phyloP scores from a whole-genome alignment of 1,284 basidiomycete species.

The Cutaneotrichosporon mucoides region DNA sequence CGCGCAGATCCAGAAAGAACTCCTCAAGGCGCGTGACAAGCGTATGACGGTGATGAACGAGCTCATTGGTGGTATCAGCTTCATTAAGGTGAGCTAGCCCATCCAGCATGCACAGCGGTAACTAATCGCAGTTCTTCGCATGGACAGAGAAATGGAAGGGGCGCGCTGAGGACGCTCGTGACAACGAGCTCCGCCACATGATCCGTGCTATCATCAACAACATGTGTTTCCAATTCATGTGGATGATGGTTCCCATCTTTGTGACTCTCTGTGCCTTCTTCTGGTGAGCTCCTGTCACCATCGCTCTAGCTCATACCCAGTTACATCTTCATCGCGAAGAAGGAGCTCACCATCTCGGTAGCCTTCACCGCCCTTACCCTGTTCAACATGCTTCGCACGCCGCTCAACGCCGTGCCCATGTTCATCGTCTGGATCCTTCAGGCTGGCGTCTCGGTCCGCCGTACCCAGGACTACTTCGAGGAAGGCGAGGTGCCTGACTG shows the following conservation, averaged over 20 bases:
- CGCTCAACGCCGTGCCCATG: constrained; percentile 48
- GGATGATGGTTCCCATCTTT: constrained; percentile 41
- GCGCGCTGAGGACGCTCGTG: constrained; percentile 41
- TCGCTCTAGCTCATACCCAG: constrained; percentile 15
- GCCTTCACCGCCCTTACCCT: constrained; percentile 50
- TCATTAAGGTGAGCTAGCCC: constrained; percentile 25
- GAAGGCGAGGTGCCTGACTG: constrained; percentile 76
- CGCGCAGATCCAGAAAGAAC: constrained; percentile 63
- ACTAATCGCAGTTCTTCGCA: constrained; percentile 42
- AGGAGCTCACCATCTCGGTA: constrained; percentile 48
- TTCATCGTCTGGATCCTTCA: constrained; percentile 49
- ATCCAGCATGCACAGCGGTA: neutral
- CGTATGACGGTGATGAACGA: constrained; percentile 83
- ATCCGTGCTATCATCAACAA: constrained; percentile 39
- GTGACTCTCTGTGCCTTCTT: constrained; percentile 49
- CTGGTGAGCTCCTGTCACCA: constrained; percentile 23
- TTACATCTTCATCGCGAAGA: constrained; percentile 47
- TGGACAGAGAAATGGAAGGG: constrained; percentile 49
- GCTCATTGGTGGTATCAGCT: constrained; percentile 61
- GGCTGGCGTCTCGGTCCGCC: constrained; percentile 69
- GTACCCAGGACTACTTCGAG: constrained; percentile 72
- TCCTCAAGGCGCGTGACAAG: constrained; percentile 70
- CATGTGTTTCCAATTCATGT: constrained; percentile 35
- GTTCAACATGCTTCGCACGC: constrained; percentile 54
- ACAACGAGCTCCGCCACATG: constrained; percentile 40